Base-by-base conservation (phyloP, 2,329 filamentous ascomycete genomes). In the Pseudocercospora eumusae region DNA sequence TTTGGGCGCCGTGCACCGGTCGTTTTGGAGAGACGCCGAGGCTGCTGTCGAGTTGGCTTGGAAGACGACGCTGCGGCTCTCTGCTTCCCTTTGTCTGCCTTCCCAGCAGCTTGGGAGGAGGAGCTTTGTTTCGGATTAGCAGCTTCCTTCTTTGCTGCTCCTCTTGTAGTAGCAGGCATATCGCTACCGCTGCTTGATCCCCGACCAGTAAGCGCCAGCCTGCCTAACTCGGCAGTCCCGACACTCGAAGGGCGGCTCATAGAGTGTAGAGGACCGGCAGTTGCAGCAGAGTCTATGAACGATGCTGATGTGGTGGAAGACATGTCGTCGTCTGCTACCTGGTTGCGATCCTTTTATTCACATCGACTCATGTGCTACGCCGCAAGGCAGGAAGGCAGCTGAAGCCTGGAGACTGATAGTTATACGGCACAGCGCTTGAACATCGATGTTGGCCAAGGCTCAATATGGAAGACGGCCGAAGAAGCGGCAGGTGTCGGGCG, bases 151-250 rank as follows among this genome's bases (percentile, higher is more conserved):
- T 62, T 65, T 15, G 61, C 63, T 11, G 59, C 53, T 40, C 59
- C 57, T 59, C 65, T 45, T 20, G 65, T 68, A 31, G 55, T 59
- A n/a, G 61, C 59, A 31, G 28, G 53, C 66, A 68, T 68, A 18
- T 64, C 60, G 53, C 52, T 56, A 47, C 49, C 54, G 54, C 59
- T 57, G 28, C 56, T 60, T n/a, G 45, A 42, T 11, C 49, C 18
- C 15, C 57, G 56, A 13, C 54, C 61, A 8, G 33, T 42, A 18
- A 63, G 49, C n/a, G 57, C 57, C 57, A 63, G 55, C 36, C 64
- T 64, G 59, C 60, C 65, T 10, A 68, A 28, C 4, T 64, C 64
- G 31, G 66, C 66, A 56, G 64, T 63, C 11, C 61, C 65, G 23
- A 67, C 61, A 42, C 61, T 63, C 4, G 55, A 47, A 20, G 61